These are phyloP conservation scores for Gyromitra esculenta DNA, from an alignment of 2,329 filamentous ascomycete genomes.

Conservation along the genomic window DNA sequence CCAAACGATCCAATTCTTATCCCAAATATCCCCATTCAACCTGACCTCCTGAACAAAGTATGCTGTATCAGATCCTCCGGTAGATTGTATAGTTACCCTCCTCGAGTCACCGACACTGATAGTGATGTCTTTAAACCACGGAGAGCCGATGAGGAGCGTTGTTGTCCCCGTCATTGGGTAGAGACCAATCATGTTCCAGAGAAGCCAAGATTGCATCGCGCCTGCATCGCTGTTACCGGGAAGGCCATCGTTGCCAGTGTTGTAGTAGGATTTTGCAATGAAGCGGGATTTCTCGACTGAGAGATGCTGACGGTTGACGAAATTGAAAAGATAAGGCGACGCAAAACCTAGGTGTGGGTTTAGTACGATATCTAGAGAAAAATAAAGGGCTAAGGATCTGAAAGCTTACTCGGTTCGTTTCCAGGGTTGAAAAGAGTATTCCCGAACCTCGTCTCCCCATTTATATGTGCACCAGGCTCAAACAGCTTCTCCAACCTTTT, in stretches of 20 bases:
- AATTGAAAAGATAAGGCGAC: slow-evolving; percentile 76
- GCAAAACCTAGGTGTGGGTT: slow-evolving; percentile 63
- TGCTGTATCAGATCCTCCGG: slow-evolving; percentile 64
- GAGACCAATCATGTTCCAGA: slow-evolving; percentile 75
- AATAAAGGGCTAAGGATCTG: neutral
- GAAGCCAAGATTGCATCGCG: slow-evolving; percentile 75
- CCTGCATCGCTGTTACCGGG: slow-evolving; percentile 78
- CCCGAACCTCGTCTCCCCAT: slow-evolving; percentile 62
- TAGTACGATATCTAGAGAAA: neutral
- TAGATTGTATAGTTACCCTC: slow-evolving; percentile 67
- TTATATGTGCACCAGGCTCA: slow-evolving; percentile 63
- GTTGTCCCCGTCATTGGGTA: slow-evolving; percentile 76
- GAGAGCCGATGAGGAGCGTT: slow-evolving; percentile 72
- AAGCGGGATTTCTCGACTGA: slow-evolving; percentile 69
- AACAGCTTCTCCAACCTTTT: slow-evolving; percentile 71
- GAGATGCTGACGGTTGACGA: slow-evolving; percentile 70
- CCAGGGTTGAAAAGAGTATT: slow-evolving; percentile 73
- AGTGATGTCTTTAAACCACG: slow-evolving; percentile 70
- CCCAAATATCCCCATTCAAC: slow-evolving; percentile 72
- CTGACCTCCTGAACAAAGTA: slow-evolving; percentile 73
- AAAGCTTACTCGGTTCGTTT: slow-evolving; percentile 68
- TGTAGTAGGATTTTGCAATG: slow-evolving; percentile 71
- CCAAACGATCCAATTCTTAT: slow-evolving; percentile 73
- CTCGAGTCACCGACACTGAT: slow-evolving; percentile 67
- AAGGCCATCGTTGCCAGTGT: slow-evolving; percentile 67